Percentiles rank a stretch among this genome's conserved stretches.
Evolutionary conservation across 169 alveolate species (phyloP).

Genomic region (Plasmodium gaboni): DNA sequence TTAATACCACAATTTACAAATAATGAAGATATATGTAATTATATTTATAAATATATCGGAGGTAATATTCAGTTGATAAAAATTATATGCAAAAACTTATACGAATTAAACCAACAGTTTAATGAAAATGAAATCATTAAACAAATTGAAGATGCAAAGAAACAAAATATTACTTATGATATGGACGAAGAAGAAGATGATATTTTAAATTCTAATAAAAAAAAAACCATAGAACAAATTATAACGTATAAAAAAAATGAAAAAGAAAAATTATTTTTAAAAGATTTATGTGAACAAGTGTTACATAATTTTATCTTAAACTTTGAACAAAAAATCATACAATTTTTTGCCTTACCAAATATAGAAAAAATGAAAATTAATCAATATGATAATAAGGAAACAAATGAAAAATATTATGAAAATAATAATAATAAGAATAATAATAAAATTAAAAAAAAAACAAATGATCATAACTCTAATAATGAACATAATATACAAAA

Average conservation of each 20-base stretch:
- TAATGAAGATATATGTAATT: slow-evolving; percentile 27
- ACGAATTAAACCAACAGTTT: slow-evolving; percentile 13
- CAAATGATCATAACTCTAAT: not conserved
- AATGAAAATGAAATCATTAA: slow-evolving; percentile 18
- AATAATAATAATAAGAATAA: not conserved
- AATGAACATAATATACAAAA: not conserved
- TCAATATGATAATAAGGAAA: not conserved
- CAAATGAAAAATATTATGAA: not conserved
- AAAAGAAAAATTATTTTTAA: slow-evolving; percentile 36
- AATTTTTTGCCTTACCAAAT: slow-evolving; percentile 30
- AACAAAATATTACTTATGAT: slow-evolving; percentile 43
- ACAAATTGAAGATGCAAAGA: slow-evolving; percentile 37
- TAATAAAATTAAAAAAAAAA: not conserved
- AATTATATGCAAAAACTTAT: slow-evolving; percentile 26
- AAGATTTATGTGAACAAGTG: slow-evolving; percentile 41
- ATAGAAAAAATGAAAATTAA: slow-evolving; percentile 23
- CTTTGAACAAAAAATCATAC: slow-evolving; percentile 26
- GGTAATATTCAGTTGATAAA: slow-evolving; percentile 39
- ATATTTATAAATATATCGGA: slow-evolving; percentile 32
- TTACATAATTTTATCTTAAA: slow-evolving; percentile 41
- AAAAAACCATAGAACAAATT: slow-evolving; percentile 26
- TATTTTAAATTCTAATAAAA: not conserved
- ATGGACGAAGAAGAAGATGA: slow-evolving; percentile 51
- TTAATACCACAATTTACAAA: slow-evolving; percentile 27
- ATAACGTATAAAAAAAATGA: slow-evolving; percentile 19